phyloP scores from a whole-genome alignment of 768 basidiomycete genomes.

The Exidia glandulosa region DNA sequence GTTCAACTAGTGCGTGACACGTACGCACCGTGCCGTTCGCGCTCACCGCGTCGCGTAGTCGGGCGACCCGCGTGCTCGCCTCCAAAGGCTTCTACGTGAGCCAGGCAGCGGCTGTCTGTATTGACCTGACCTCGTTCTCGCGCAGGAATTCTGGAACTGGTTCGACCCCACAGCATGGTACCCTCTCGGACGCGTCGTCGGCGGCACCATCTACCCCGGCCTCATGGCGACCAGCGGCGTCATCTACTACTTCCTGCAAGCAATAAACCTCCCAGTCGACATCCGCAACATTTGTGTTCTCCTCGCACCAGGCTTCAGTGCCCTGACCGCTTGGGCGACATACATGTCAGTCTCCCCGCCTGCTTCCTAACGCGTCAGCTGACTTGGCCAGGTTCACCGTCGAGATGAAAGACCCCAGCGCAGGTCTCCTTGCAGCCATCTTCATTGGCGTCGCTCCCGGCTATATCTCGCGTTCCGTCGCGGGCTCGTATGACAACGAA shows the following conservation, averaged over 20 bases:
- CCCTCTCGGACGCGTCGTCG: constrained; percentile 94
- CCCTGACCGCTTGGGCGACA: constrained; percentile 91
- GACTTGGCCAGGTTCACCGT: constrained; percentile 67
- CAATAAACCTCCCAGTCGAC: constrained; percentile 89
- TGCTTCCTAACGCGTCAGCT: neutral
- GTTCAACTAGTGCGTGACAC: constrained; percentile 87
- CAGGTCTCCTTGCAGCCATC: constrained; percentile 92
- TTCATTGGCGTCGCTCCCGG: constrained; percentile 98
- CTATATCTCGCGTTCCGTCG: constrained; percentile 97
- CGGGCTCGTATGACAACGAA: constrained; percentile 99
- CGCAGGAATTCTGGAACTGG: constrained; percentile 99
- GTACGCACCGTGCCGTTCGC: constrained; percentile 4
- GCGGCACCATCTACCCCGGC: constrained; percentile 96
- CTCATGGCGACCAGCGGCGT: constrained; percentile 97
- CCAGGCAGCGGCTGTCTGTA: constrained; percentile 3
- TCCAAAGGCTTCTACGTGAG: constrained; percentile 91
- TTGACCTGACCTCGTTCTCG: constrained; percentile 4
- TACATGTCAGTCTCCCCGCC: constrained; percentile 57
- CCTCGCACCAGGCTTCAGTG: constrained; percentile 93
- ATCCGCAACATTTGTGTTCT: constrained; percentile 95
- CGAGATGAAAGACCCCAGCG: constrained; percentile 90
- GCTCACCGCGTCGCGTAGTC: constrained; percentile 36
- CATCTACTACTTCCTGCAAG: constrained; percentile 85
- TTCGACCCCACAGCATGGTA: constrained; percentile 99
- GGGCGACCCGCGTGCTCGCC: constrained; percentile 84